Conservation (phyloP, 371 early-diverging fungal genomes). For the Zychaea mexicana region DNA sequence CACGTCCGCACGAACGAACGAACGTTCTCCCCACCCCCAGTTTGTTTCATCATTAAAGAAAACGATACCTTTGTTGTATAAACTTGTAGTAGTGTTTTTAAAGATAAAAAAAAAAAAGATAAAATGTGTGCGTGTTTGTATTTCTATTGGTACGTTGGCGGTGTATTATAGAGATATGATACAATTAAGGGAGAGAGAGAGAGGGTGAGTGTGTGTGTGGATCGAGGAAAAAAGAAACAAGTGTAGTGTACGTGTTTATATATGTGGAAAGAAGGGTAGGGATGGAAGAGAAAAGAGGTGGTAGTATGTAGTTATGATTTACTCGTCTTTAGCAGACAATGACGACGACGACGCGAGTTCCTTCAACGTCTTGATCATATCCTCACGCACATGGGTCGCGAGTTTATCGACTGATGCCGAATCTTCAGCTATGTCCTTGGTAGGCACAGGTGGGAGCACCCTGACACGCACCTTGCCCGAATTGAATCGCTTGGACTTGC, state of each 20-base stretch:
- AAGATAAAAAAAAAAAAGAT: not conserved
- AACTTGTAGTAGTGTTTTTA: not conserved
- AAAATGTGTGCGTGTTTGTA: not conserved
- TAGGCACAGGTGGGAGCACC: constrained; percentile 80
- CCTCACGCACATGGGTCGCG: constrained; percentile 63
- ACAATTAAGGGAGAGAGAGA: not conserved
- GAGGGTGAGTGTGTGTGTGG: not conserved
- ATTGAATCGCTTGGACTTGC: constrained; percentile 58
- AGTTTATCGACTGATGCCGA: constrained; percentile 76
- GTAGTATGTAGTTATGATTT: too few relatives aligned
- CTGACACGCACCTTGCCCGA: constrained; percentile 74
- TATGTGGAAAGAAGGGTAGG: not conserved
- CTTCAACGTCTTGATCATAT: constrained; percentile 73
- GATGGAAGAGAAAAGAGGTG: not conserved
- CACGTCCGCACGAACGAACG: not conserved
- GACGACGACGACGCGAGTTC: constrained; percentile 55
- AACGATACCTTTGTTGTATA: not conserved
- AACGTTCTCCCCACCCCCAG: not conserved
- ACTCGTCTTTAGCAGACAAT: too few relatives aligned
- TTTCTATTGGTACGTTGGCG: not conserved
- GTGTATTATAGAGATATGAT: not conserved
- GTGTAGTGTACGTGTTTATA: too few relatives aligned
- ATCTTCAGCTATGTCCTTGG: constrained; percentile 57
- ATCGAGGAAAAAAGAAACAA: not conserved
- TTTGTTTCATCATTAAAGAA: not conserved